Evolutionary conservation across 805 yeast species (phyloP).

Genomic region (Pichia pseudocactophila): DNA sequence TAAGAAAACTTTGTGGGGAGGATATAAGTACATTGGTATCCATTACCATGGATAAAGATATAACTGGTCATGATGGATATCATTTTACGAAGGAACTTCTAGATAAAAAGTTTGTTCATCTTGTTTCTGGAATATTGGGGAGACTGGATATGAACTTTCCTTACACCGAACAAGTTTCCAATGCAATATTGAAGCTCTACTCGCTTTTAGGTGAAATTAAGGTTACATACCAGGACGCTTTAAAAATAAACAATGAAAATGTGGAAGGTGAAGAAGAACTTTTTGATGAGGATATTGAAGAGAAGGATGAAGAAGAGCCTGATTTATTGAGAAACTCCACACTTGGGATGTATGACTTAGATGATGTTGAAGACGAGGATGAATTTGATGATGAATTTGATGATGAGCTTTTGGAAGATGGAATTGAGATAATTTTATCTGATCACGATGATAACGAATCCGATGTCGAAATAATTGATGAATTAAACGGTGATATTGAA

Average conservation of each 20-base stretch:
- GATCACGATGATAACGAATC: slow-evolving; percentile 20
- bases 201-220: slow-evolving; percentile 49
- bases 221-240: slow-evolving; percentile 45
- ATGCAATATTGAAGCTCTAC: slow-evolving; percentile 50
- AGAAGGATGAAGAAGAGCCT: slow-evolving; percentile 57
- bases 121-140: slow-evolving; percentile 52
- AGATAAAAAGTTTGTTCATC: slow-evolving; percentile 54
- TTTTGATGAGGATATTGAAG: slow-evolving; percentile 35
- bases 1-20: slow-evolving; percentile 35
- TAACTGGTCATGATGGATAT: slow-evolving; percentile 51
- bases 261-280: slow-evolving; percentile 31
- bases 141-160: slow-evolving; percentile 71
- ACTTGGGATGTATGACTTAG: slow-evolving; percentile 87
- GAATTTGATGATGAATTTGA: slow-evolving; percentile 26
- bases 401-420: slow-evolving; percentile 17
- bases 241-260: slow-evolving; percentile 32
- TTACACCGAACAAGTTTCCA: slow-evolving; percentile 49
- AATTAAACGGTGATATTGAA: slow-evolving; percentile 24
- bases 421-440: slow-evolving; percentile 27
- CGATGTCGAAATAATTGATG: slow-evolving; percentile 20
- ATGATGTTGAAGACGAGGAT: slow-evolving; percentile 31
- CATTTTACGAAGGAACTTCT: slow-evolving; percentile 56
- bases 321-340: slow-evolving; percentile 84
- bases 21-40: slow-evolving; percentile 26
- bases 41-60: slow-evolving; percentile 36